phyloP scores from a whole-genome alignment of 2,329 filamentous ascomycete genomes.

The Aspergillus proliferans region DNA sequence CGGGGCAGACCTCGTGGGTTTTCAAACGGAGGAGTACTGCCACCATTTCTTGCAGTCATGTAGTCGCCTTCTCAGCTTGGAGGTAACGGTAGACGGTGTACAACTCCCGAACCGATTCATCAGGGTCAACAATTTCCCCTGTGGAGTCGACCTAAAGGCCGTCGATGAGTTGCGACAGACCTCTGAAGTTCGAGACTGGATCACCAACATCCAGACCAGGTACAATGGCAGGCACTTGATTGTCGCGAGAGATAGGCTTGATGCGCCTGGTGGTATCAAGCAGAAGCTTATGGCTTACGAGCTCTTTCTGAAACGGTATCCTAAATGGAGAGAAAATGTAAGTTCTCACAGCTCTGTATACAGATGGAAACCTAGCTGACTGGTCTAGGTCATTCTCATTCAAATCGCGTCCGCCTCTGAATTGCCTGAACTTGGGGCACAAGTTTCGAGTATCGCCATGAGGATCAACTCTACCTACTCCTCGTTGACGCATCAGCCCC shows the following conservation, averaged over 20 bases:
- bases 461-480: slow-evolving; percentile 86
- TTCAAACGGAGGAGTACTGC: slow-evolving; percentile 89
- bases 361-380: slow-evolving; percentile 3
- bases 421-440: slow-evolving; percentile 74
- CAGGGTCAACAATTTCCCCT: slow-evolving; percentile 71
- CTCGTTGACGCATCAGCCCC: slow-evolving; percentile 80
- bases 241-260: slow-evolving; percentile 86
- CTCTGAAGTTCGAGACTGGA: slow-evolving; percentile 68
- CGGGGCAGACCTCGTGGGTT: slow-evolving; percentile 84
- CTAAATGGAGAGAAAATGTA: slow-evolving; percentile 71
- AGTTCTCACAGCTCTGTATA: slow-evolving; percentile 4
- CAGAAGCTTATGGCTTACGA: slow-evolving; percentile 90
- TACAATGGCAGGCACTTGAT: slow-evolving; percentile 85
- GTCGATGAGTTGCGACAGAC: slow-evolving; percentile 64
- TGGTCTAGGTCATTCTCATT: slow-evolving; percentile 66
- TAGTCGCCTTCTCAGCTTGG: slow-evolving; percentile 75
- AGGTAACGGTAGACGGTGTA: slow-evolving; percentile 76
- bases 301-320: slow-evolving; percentile 84
- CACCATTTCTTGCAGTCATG: slow-evolving; percentile 94
- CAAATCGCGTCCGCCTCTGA: slow-evolving; percentile 86
- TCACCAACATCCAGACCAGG: slow-evolving; percentile 67
- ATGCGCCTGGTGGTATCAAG: slow-evolving; percentile 81
- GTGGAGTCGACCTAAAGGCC: slow-evolving; percentile 77
- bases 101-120: slow-evolving; percentile 85
- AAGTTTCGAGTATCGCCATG: slow-evolving; percentile 86